These are phyloP conservation scores for Helichrysum umbraculigerum DNA, from an alignment of 129 eudicot species.

Conservation along the genomic window DNA sequence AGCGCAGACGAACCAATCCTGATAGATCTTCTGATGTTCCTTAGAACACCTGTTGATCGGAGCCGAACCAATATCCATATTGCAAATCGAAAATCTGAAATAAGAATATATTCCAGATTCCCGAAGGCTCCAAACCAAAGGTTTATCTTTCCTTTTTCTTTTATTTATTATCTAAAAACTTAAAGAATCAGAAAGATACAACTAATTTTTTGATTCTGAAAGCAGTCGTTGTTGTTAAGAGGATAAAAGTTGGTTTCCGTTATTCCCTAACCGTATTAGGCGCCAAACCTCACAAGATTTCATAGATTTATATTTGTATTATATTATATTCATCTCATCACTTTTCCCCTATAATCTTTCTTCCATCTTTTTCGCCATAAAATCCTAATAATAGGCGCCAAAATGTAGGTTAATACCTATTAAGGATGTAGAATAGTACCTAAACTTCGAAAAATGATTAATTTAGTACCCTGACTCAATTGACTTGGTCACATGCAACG, in stretches of 20 bases:
- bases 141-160: conserved; percentile 8
- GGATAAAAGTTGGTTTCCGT: conserved; percentile 1
- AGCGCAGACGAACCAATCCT: conserved; percentile 71
- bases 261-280: conserved; percentile 23
- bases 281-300: conserved; percentile 25
- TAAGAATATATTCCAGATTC: conserved; percentile 33
- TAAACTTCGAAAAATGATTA: too few species aligned
- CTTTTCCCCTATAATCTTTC: background rate
- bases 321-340: too few species aligned
- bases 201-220: background rate
- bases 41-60: conserved; percentile 79
- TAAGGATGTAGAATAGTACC: too few species aligned
- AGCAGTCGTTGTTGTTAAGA: background rate
- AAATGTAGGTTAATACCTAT: too few species aligned
- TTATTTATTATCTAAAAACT: background rate
- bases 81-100: conserved; percentile 41
- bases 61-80: conserved; percentile 74
- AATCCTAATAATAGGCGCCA: too few species aligned
- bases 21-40: conserved; percentile 75
- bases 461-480: too few species aligned
- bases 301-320: background rate
- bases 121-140: conserved; percentile 37
- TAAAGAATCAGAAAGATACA: conserved; percentile 4
- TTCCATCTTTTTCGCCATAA: background rate
- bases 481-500: too few species aligned